Base-by-base conservation (phyloP, 73 alveolate genomes). In the Uronychia binucleata region DNA sequence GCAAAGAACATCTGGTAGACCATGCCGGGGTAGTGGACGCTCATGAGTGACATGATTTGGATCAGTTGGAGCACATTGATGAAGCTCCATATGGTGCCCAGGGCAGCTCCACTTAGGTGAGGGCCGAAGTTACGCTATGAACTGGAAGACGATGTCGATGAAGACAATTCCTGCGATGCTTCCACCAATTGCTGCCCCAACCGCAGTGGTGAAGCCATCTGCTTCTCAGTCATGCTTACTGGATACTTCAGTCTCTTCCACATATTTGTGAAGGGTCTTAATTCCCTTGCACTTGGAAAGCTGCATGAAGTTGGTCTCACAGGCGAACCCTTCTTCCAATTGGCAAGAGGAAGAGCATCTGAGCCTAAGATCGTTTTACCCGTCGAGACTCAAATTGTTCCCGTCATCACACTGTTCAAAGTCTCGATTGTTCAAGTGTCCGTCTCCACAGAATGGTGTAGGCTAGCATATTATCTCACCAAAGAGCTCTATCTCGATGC, bases 381-480 rank as follows among this genome's bases (percentile, higher is more conserved):
- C 84, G 33, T 78, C 84, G 11, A 8, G 19, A 11, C 33, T 35
- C n/a, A 19, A 1, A 14, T 8, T 27, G 33, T 80, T 80, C 26
- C 86, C 86, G 57, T 80, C 86, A 80, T 80, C 86, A 80, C 86
- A 80, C 27, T 80, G 19, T 46, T 46, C 67, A 46, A 11, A 11
- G 67, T 11, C n/a, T 19, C 5, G 19, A 19, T 46, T 46, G 67
- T 46, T 46, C n/a, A 46, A 19, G 5, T 46, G 5, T 19, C 67
- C 67, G 19, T 46, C 67, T 46, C 67, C 67, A 46, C 67, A 46
- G 19, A 46, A 46, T 11, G 67, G 67, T 11, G 19, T 19, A 11
- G 67, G 67, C 67, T 5, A 46, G 67, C 67, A 46, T 11, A 46
- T 46, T 19, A 19, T 11, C 19, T 5, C 5, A 11, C 67, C 67